Evolutionary conservation across 306 rosid genomes (phyloP), one percentile per base, ranked within the genome.

Genomic region (Senna tora): DNA sequence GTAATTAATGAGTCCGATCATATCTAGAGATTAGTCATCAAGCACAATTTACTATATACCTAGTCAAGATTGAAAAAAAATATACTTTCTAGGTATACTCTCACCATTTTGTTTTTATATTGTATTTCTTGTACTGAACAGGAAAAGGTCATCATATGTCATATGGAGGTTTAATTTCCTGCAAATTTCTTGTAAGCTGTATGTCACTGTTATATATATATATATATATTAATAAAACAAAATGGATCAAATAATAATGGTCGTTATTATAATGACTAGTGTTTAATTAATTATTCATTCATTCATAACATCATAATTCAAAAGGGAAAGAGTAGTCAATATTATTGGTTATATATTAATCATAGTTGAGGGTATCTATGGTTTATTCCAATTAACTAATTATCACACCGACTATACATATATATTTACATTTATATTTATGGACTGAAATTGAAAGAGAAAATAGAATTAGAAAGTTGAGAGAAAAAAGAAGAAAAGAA

Each of bases 171-270:
- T n/a, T n/a, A n/a, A n/a, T n/a, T 76, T 76, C 72, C 50, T 43
- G 2, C 17, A 47, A 60, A 67, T 67, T 67, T 72, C 70, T 28
- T 61, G 41, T 32, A 12, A 57, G 69, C 5, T 55, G 58, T 71
- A 22, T 47, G 4, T 34, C 7, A 22, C 7, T 17, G 21, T 13
- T 51, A 10, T 30, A 71, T 71, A 16, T 21, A 19, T 71, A 16
- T 21, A 19, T 62, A 49, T 4, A 22, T 15, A 56, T 50, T 51
- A 21, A 74, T 55, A 65, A 67, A 20, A 77, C 65, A 69, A 73
- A 57, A 75, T 55, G 72, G 61, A 74, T 36, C 61, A 74, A n/a
- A n/a, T n/a, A n/a, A n/a, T n/a, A n/a, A 65, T 69, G 22, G 55
- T 36, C 53, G 47, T 73, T 68, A 80, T 15, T 64, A 61, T 80